Conservation (phyloP, 495 filamentous ascomycete genomes). For the Evernia prunastri region DNA sequence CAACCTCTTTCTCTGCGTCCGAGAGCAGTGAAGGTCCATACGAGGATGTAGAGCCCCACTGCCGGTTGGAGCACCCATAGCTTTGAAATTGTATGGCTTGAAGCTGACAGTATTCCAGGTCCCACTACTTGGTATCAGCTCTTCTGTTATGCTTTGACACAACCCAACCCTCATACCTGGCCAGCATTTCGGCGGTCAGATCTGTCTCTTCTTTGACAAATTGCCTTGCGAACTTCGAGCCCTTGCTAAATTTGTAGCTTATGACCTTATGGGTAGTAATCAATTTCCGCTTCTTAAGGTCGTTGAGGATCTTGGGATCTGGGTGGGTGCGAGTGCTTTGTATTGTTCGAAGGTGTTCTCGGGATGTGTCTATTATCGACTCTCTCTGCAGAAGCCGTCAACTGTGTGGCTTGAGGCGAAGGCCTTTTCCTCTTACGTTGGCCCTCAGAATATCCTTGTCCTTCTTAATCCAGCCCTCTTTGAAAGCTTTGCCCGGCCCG, state of each 20-base stretch:
- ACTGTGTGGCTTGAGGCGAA: neutral
- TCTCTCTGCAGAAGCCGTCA: constrained; percentile 40
- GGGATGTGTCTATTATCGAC: constrained; percentile 70
- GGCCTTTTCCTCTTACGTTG: constrained; percentile 22
- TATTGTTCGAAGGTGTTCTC: constrained; percentile 64
- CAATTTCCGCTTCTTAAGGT: constrained; percentile 86
- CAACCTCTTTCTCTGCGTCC: neutral
- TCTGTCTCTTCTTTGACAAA: constrained; percentile 93
- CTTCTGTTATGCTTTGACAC: neutral
- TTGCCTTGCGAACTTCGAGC: constrained; percentile 75
- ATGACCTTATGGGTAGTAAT: constrained; percentile 76
- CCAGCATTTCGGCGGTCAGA: constrained; percentile 86
- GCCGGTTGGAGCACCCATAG: constrained; percentile 69
- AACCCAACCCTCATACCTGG: constrained; percentile 37
- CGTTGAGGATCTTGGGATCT: constrained; percentile 64
- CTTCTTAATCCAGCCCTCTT: constrained; percentile 92
- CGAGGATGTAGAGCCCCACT: constrained; percentile 83
- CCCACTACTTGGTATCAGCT: constrained; percentile 41
- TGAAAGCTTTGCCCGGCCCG: constrained; percentile 94
- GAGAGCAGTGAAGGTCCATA: constrained; percentile 16
- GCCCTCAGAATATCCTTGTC: constrained; percentile 60
- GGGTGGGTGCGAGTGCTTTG: constrained; percentile 58
- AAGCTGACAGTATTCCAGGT: constrained; percentile 79
- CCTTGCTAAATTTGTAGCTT: constrained; percentile 74
- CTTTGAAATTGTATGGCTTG: constrained; percentile 97